Evolutionary conservation across 768 basidiomycete species (phyloP), one percentile per base, ranked within the genome.

Genomic region (Suillus decipiens): DNA sequence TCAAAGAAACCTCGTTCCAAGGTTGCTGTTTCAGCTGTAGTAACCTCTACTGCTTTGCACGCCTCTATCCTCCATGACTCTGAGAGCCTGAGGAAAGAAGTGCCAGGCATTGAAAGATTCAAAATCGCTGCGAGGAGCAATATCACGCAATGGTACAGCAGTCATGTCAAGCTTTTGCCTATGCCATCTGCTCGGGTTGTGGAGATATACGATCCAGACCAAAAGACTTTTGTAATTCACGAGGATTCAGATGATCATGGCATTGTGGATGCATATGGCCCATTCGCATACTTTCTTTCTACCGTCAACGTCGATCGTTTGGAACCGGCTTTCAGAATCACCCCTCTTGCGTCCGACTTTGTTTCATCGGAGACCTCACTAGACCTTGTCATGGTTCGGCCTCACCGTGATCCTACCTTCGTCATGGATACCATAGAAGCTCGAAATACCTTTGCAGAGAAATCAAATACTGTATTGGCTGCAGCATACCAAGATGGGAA

Each of bases 91-190:
- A 85, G 95, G 19, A 73, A 80, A 19, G 74, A 82, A 22, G 79
- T 89, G 33, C 95, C 95, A 5, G 88, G 90, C 9, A 76, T 94
- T 37, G 93, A 94, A 72, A 81, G 95, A 42, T 98, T 95, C 83
- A 90, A 94, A 75, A 76, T 90, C 41, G 95, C 96, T 3, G 96
- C 95, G 3, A 76, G 80, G 68, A 77, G 86, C 70, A 96, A 96
- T 72, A 84, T 85, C 63, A 80, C 80, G 19, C 84, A 84, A 47
- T 94, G 92, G 88, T 93, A 88, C 74, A 70, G 79, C 36, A 86
- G 87, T 39, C 71, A 66, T 43, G 86, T 87, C 60, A 85, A 76
- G 63, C 81, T 97, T 45, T 69, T 84, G 37, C 85, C 89, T 31
- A 63, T 76, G 3, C 68, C 78, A 15, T 73, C 73, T 45, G 69